Evolutionary conservation across 2,329 filamentous ascomycete species (phyloP).

Genomic region (Aspergillus japonicus): DNA sequence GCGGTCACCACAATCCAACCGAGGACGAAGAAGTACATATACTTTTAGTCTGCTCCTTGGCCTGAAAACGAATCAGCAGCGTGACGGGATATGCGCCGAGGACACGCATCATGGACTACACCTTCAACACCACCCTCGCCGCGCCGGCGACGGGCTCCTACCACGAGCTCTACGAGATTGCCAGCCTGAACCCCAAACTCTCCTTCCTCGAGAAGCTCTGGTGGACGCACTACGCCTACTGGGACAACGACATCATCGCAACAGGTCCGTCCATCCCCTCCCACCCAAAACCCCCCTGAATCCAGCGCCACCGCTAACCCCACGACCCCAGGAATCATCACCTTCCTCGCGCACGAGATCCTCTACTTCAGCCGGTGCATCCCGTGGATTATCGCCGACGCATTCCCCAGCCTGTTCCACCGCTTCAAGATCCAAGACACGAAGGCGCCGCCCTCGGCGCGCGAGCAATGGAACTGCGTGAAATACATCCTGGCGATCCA

Average conservation of each 20-base stretch:
- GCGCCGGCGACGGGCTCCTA: constrained; percentile 52
- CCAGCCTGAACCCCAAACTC: constrained; percentile 75
- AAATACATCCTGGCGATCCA: constrained; percentile 87
- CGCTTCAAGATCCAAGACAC: constrained; percentile 88
- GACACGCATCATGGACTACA: constrained; percentile 15
- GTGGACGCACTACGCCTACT: constrained; percentile 93
- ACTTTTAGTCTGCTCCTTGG: background rate
- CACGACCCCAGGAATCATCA: constrained; percentile 94
- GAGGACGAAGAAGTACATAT: background rate
- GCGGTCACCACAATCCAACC: background rate
- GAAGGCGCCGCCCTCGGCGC: constrained; percentile 76
- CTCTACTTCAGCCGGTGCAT: constrained; percentile 89
- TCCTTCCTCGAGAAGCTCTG: constrained; percentile 83
- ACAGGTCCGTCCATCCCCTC: constrained; percentile 15
- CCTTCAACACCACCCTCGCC: constrained; percentile 16
- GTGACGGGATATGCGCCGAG: background rate
- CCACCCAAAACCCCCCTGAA: background rate
- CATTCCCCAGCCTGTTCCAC: constrained; percentile 74
- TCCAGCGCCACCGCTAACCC: constrained; percentile 36
- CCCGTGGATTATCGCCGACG: constrained; percentile 88
- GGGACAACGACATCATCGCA: constrained; percentile 92
- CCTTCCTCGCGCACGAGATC: constrained; percentile 86
- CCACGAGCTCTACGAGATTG: constrained; percentile 61
- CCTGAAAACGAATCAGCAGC: background rate
- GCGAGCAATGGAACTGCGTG: constrained; percentile 90